Evolutionary conservation across 2,329 filamentous ascomycete genomes (phyloP).

Genomic region (Colletotrichum eleusines): DNA sequence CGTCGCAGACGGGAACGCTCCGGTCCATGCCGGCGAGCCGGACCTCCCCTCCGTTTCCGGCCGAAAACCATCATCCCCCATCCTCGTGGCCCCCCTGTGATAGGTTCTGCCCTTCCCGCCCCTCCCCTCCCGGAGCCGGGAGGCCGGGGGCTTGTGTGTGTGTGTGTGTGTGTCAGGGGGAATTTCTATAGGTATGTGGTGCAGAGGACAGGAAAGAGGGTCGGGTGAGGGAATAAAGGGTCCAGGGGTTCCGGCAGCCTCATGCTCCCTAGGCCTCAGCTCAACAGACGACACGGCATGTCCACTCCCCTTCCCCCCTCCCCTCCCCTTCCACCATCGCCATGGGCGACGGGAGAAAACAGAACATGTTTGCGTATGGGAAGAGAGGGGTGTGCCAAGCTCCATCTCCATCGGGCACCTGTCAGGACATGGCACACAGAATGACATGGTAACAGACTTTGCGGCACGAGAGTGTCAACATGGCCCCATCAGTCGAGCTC

Average conservation of each 20-base stretch:
- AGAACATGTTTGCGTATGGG: not conserved
- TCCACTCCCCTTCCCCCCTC: too few species aligned
- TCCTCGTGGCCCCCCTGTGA: not conserved
- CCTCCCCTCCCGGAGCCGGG: too few species aligned
- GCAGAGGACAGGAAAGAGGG: not conserved
- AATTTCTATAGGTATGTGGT: not conserved
- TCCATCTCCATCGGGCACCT: not conserved
- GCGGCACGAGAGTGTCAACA: not conserved
- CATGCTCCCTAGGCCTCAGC: constrained; percentile 14
- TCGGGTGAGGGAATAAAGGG: not conserved
- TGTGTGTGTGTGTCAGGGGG: not conserved
- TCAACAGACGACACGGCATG: constrained; percentile 28
- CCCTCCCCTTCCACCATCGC: not conserved
- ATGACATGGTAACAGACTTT: not conserved
- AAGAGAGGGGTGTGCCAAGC: not conserved
- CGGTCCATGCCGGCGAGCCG: constrained; percentile 39
- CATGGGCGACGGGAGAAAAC: not conserved
- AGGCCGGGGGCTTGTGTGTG: not conserved
- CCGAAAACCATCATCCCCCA: not conserved
- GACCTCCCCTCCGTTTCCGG: constrained; percentile 23
- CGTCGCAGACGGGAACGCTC: constrained; percentile 17
- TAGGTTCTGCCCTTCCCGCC: constrained; percentile 7
- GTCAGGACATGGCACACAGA: too few species aligned
- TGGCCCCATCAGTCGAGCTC: not conserved
- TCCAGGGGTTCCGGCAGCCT: constrained; percentile 13